A percentile compares a stretch with the other conserved stretches of the same genome.
Conservation (phyloP, 2,329 filamentous ascomycete species). For the Grosmannia clavigera region DNA sequence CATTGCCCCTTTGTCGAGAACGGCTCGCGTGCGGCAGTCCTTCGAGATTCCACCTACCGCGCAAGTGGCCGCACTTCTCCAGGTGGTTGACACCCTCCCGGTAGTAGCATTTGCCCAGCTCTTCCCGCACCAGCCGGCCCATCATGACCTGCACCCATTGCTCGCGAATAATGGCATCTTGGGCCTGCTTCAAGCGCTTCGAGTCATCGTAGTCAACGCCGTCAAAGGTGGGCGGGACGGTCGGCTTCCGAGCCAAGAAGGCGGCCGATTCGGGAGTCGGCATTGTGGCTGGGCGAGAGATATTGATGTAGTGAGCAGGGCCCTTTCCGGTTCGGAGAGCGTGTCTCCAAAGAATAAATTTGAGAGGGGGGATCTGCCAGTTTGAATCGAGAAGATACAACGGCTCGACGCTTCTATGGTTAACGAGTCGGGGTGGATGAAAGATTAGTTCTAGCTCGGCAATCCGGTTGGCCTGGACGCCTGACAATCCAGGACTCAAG, state of each 20-base stretch:
- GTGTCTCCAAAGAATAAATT: background rate
- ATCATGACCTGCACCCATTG: constrained; percentile 89
- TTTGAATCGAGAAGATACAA: background rate
- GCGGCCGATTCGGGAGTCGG: constrained; percentile 71
- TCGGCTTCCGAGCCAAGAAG: constrained; percentile 76
- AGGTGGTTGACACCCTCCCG: constrained; percentile 76
- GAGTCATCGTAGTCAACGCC: constrained; percentile 81
- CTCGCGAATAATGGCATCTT: constrained; percentile 71
- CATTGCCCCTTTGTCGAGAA: background rate
- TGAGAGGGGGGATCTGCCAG: background rate
- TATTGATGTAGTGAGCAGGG: background rate
- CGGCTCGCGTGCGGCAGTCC: background rate
- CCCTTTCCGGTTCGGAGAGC: background rate
- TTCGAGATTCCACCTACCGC: constrained; percentile 46
- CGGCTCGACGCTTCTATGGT: background rate
- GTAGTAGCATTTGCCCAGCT: constrained; percentile 77
- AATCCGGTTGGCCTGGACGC: background rate
- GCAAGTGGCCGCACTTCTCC: constrained; percentile 71
- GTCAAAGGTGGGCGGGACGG: constrained; percentile 70
- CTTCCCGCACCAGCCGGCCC: constrained; percentile 68
- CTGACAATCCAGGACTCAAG: background rate
- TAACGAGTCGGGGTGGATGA: background rate
- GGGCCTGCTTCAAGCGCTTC: constrained; percentile 66
- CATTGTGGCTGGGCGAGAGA: constrained; percentile 34
- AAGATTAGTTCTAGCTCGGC: constrained; percentile 2